Percentiles rank a stretch among this genome's conserved stretches.
Conservation (phyloP, 345 rosid genomes). For the Salix dunnii region DNA sequence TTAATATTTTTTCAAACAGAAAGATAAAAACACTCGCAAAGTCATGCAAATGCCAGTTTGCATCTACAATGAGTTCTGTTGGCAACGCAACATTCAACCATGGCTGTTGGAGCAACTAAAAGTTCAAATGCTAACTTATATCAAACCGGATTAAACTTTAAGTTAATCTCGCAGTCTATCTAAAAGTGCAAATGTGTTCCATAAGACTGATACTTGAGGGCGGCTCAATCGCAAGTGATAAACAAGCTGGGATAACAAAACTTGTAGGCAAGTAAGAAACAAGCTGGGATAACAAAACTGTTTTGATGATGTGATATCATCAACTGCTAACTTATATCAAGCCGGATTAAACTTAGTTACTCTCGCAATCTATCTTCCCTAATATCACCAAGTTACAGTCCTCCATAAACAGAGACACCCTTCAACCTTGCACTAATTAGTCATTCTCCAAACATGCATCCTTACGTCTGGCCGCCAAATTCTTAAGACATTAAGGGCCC, state of each 20-base stretch:
- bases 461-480: neutral
- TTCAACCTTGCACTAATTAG: neutral
- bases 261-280: neutral
- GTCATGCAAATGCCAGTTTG: no score
- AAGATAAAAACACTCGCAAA: no score
- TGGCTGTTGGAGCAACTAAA: no score
- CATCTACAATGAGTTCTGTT: no score
- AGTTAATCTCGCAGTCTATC: no score
- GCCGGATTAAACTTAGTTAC: neutral
- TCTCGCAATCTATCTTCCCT: neutral
- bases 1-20: no score
- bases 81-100: no score
- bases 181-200: no score
- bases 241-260: neutral
- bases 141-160: no score
- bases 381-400: neutral
- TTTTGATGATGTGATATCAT: constrained; percentile 15
- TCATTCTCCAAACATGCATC: neutral
- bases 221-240: neutral
- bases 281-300: constrained; percentile 14
- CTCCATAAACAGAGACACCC: neutral
- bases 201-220: neutral
- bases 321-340: neutral
- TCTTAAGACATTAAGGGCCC: neutral
- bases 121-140: no score